These are phyloP conservation scores for Remersonia thermophila DNA, from an alignment of 2,329 filamentous ascomycete species.

Conservation along the genomic window DNA sequence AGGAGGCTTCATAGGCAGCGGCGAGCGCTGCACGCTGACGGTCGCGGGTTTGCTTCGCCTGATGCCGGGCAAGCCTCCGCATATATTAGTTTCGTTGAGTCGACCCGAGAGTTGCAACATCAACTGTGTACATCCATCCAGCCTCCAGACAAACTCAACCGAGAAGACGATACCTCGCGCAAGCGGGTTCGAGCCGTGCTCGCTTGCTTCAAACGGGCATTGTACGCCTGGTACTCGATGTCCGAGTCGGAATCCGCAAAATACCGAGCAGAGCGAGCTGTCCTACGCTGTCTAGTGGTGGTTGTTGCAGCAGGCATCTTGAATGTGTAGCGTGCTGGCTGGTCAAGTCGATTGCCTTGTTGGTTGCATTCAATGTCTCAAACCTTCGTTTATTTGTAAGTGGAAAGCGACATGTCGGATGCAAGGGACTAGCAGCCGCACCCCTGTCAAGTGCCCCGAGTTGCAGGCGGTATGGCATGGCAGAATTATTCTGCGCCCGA, in stretches of 20 bases:
- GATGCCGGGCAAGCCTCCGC: too few species aligned
- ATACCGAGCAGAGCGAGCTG: not conserved
- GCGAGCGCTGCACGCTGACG: slow-evolving; percentile 10
- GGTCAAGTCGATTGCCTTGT: too few species aligned
- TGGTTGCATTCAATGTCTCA: slow-evolving; percentile 4
- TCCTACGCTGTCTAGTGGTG: slow-evolving; percentile 6
- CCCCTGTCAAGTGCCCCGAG: not conserved
- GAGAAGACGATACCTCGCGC: slow-evolving; percentile 7
- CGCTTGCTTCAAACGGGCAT: slow-evolving; percentile 11
- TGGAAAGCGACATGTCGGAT: not conserved
- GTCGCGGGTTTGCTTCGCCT: slow-evolving; percentile 14
- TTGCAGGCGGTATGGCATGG: slow-evolving; percentile 11
- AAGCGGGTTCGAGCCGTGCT: slow-evolving; percentile 12
- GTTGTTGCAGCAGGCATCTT: slow-evolving; percentile 13
- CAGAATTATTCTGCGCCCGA: slow-evolving; percentile 12
- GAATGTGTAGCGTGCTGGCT: not conserved
- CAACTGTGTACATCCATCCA: too few species aligned
- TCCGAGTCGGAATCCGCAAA: slow-evolving; percentile 10
- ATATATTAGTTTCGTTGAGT: not conserved
- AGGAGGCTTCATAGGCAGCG: slow-evolving; percentile 7
- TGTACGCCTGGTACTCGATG: slow-evolving; percentile 10
- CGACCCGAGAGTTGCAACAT: too few species aligned
- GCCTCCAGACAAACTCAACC: too few species aligned
- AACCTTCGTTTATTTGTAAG: too few species aligned
- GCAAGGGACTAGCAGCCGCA: not conserved